Evolutionary conservation across 352 stramenopile species (phyloP), one percentile per base, ranked within the genome.

Genomic region (Elongisporangium anandrum): DNA sequence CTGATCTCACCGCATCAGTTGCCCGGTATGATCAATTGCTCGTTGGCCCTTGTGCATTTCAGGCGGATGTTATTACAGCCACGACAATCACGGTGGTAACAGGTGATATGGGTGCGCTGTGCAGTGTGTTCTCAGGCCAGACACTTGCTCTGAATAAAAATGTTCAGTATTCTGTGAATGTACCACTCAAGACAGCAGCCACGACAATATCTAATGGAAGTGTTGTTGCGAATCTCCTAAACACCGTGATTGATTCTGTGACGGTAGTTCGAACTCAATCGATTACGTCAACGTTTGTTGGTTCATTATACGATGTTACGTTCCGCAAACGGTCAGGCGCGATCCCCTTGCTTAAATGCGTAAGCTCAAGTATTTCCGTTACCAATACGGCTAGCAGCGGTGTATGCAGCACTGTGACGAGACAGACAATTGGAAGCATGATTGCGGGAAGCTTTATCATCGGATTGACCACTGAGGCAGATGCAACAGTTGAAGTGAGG

Each of bases 391-490:
- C 50, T 45, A 19, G 55, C 60, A n/a, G 59, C 56, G 34, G 34
- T 0, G 49, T 39, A 2, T 54, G 48, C 4, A 90, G 81, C 38
- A 64, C 57, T 4, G 76, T 87, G 1, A 54, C 60, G 0, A 63
- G 72, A 24, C 75, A 71, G 0, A 72, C 68, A 4, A 73, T 66
- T 16, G 85, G 85, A 0, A 94, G 85, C 47, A 81, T 87, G 69
- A 86, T 92, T 52, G 64, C 54, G n/a, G 85, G 85, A 1, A 79
- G 69, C 0, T 93, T 94, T 54, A 77, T 69, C 20, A 41, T 94
- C 7, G 68, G 68, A 7, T 59, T 94, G 0, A 41, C 79, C 0
- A 77, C 65, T 7, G 65, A 88, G 60, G 80, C 72, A 0, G 69
- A 78, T 24, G 57, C 57, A 0, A 53, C 26, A 4, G 19, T 53